phyloP scores from a whole-genome alignment of 1,284 basidiomycete genomes.

The Vanrija sp. region DNA sequence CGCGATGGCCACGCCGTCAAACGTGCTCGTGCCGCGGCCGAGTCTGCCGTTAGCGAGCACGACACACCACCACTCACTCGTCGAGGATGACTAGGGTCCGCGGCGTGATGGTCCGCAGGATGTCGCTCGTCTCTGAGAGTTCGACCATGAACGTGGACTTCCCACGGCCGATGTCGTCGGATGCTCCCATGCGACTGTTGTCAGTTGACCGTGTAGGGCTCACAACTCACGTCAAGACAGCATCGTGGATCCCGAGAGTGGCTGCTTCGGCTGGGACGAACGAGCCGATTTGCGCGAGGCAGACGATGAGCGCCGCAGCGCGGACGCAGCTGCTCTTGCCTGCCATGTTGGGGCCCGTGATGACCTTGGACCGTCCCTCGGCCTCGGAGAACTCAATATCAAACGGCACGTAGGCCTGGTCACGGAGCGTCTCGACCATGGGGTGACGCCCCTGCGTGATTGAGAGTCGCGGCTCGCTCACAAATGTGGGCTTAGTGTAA shows the following conservation, averaged over 20 bases:
- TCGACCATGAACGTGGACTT: conserved; percentile 96
- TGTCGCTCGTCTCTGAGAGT: conserved; percentile 88
- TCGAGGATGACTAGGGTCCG: conserved; percentile 81
- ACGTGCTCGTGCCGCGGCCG: conserved; percentile 45
- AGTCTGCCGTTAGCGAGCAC: conserved; percentile 23
- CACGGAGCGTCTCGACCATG: conserved; percentile 69
- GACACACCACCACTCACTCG: conserved; percentile 37
- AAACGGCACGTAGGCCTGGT: conserved; percentile 73
- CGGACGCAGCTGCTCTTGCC: conserved; percentile 47
- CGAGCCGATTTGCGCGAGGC: conserved; percentile 39
- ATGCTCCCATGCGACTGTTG: conserved; percentile 52
- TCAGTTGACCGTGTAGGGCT: background rate
- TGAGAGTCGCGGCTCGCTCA: conserved; percentile 57
- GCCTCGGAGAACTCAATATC: conserved; percentile 44
- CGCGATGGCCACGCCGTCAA: conserved; percentile 48
- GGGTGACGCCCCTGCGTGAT: conserved; percentile 58
- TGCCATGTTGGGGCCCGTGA: conserved; percentile 58
- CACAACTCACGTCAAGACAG: conserved; percentile 78
- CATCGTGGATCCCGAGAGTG: conserved; percentile 71
- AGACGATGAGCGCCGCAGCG: conserved; percentile 37
- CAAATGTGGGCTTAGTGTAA: conserved; percentile 66
- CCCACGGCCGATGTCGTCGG: conserved; percentile 76
- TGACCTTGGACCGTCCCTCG: conserved; percentile 63
- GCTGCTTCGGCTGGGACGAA: conserved; percentile 65
- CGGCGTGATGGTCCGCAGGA: conserved; percentile 67